phyloP scores from a whole-genome alignment of 495 filamentous ascomycete species.

The Daldinia loculata region DNA sequence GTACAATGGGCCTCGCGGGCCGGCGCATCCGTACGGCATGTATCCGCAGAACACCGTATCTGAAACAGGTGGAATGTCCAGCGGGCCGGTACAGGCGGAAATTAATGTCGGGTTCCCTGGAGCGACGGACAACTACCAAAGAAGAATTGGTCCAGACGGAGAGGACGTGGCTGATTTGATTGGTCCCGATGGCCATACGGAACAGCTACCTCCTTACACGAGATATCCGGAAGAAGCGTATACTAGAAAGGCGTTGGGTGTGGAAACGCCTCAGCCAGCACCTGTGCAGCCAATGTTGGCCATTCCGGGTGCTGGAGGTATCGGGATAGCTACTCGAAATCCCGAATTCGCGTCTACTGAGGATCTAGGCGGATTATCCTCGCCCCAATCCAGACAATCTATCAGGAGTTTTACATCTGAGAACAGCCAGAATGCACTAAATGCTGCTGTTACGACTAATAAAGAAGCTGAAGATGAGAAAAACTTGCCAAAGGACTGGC shows the following conservation, averaged over 20 bases:
- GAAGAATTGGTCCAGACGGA: conserved; percentile 77
- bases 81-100: conserved; percentile 39
- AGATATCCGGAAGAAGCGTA: conserved; percentile 72
- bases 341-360: conserved; percentile 65
- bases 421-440: conserved; percentile 54
- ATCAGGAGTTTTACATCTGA: conserved; percentile 59
- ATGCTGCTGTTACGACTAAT: conserved; percentile 45
- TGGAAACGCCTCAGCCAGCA: conserved; percentile 27
- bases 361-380: conserved; percentile 50
- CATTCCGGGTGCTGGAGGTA: conserved; percentile 59
- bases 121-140: conserved; percentile 67
- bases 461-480: conserved; percentile 52
- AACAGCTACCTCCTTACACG: conserved; percentile 90
- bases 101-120: conserved; percentile 82
- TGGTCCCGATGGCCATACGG: conserved; percentile 88
- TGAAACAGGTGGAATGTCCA: conserved; percentile 24
- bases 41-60: conserved; percentile 74
- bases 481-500: conserved; percentile 61
- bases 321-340: conserved; percentile 62
- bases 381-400: conserved; percentile 62
- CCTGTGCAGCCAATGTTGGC: conserved; percentile 37
- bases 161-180: conserved; percentile 86
- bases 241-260: conserved; percentile 45
- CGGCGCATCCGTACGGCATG: conserved; percentile 85
- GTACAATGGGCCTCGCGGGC: conserved; percentile 68